Evolutionary conservation across 352 stramenopile species (phyloP), one percentile per base, ranked within the genome.

Genomic region (Phytophthora melonis): DNA sequence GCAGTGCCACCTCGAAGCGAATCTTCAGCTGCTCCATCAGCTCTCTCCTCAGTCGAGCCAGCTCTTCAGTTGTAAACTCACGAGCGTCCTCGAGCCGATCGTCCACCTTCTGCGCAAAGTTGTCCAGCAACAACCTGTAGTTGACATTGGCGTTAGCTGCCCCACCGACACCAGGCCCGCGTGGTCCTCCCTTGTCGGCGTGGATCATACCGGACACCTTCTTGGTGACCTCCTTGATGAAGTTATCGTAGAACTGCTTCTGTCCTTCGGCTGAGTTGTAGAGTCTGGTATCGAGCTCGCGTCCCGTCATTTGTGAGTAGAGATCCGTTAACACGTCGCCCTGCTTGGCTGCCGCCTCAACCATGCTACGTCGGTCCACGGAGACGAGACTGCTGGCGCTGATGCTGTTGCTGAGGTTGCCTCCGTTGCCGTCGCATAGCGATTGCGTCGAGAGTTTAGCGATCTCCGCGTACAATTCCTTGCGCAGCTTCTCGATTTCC

Each of bases 191-290:
- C 58, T 90, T 92, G 11, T 91, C 84, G 39, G 62, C 60, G 36
- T 86, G 85, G 19, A 93, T 57, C 34, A 91, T 67, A 4, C 77
- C 67, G 52, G 83, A 86, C 36, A 96, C 89, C 64, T 93, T 96
- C 63, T 94, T 93, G 10, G 83, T 92, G 30, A 95, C 74, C 69
- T 93, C 88, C 52, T 89, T 87, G 56, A 94, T 78, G 39, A 93
- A 84, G 8, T 77, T 78, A 58, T 95, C 88, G 74, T 93, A 93
- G 34, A 90, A 81, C 53, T 92, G 83, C 41, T 81, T 83, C 58
- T 89, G 83, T 5, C 64, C 75, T 63, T 83, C 83, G 2, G 87
- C 70, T 7, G 67, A 70, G 10, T 79, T 74, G 49, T 86, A 68
- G 56, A 91, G 79, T 36, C 75, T 79, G 0, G 80, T 80, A 32